Conservation (phyloP, 768 basidiomycete species). For the Boletus edulis region DNA sequence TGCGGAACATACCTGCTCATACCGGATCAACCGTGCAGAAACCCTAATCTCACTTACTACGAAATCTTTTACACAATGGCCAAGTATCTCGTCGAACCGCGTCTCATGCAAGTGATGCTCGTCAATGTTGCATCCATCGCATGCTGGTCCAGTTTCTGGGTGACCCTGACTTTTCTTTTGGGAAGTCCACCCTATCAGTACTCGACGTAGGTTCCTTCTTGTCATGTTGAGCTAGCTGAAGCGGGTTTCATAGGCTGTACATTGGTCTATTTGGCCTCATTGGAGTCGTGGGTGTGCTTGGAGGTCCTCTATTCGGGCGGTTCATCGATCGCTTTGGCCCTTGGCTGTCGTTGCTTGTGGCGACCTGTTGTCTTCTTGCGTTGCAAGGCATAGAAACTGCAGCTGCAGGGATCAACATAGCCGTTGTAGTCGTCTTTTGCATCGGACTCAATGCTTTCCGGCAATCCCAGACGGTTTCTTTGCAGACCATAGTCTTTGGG, state of each 20-base stretch:
- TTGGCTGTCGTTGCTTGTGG: slow-evolving; percentile 40
- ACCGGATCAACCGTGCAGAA: slow-evolving; percentile 41
- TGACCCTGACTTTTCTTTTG: slow-evolving; percentile 43
- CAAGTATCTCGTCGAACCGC: slow-evolving; percentile 40
- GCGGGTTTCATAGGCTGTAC: slow-evolving; percentile 10
- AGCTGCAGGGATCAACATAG: slow-evolving; percentile 37
- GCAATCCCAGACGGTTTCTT: slow-evolving; percentile 38
- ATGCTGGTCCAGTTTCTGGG: slow-evolving; percentile 35
- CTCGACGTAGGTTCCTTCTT: slow-evolving; percentile 24
- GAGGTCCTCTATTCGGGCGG: slow-evolving; percentile 20
- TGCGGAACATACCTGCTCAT: slow-evolving; percentile 31
- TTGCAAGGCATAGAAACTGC: slow-evolving; percentile 35
- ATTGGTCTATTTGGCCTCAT: slow-evolving; percentile 51
- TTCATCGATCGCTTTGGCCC: slow-evolving; percentile 32
- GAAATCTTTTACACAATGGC: slow-evolving; percentile 36
- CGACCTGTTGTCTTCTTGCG: slow-evolving; percentile 26
- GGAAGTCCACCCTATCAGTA: slow-evolving; percentile 37
- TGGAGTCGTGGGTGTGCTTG: slow-evolving; percentile 37
- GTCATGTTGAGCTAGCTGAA: neutral
- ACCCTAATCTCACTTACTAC: slow-evolving; percentile 35
- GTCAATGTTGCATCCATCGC: slow-evolving; percentile 24
- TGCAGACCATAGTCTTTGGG: slow-evolving; percentile 25
- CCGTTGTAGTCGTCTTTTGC: slow-evolving; percentile 37
- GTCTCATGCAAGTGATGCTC: slow-evolving; percentile 33
- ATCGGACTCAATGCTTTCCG: slow-evolving; percentile 37